Conservation (phyloP, 352 stramenopile species). For the Globisporangium rhizosaccharum region DNA sequence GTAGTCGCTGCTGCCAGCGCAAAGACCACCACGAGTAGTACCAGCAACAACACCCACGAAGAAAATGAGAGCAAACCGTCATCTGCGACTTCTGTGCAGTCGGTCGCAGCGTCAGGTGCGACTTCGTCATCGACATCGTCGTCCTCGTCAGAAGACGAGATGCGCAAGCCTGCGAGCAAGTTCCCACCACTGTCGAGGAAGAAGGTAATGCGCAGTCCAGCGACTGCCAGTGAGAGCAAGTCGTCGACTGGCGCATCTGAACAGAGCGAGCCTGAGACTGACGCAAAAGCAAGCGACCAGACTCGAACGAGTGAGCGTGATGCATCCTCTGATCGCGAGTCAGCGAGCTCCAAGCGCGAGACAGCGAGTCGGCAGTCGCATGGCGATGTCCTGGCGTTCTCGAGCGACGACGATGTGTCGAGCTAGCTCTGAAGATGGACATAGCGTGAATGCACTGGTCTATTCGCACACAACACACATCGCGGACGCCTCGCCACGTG, state of each 20-base stretch:
- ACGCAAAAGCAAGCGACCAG: neutral
- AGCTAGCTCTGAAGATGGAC: neutral
- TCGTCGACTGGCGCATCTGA: neutral
- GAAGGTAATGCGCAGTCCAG: neutral
- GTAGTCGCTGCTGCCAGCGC: neutral
- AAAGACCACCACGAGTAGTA: neutral
- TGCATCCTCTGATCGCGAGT: neutral
- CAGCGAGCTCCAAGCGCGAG: too few relatives aligned
- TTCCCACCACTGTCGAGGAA: constrained; percentile 7
- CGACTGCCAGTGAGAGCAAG: neutral
- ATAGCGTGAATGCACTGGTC: neutral
- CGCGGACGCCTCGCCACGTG: neutral
- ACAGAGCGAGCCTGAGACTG: neutral
- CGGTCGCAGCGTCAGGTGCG: neutral
- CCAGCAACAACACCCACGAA: constrained; percentile 2
- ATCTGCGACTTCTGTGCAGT: neutral
- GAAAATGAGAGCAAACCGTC: neutral
- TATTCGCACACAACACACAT: neutral
- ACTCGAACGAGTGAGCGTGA: neutral
- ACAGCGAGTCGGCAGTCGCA: neutral
- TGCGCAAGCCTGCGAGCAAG: constrained; percentile 5
- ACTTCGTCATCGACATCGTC: neutral
- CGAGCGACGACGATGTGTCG: constrained; percentile 6
- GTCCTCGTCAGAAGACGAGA: constrained; percentile 6
- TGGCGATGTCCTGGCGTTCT: constrained; percentile 7